Conservation (phyloP, 2,329 filamentous ascomycete species). For the Penicillium sp. region DNA sequence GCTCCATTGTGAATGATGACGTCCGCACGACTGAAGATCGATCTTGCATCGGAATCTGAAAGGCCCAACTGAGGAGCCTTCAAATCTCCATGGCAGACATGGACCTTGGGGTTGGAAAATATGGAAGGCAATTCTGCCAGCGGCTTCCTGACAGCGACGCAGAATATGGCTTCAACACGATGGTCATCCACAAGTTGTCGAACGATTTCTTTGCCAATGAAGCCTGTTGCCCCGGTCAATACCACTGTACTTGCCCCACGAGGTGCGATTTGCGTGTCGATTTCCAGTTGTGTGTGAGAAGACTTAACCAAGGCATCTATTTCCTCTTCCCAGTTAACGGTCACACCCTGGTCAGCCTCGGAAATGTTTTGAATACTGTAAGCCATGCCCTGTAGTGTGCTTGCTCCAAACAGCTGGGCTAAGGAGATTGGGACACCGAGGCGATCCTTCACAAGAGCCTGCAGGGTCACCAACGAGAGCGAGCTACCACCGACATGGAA, state of each 20-base stretch:
- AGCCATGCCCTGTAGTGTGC: slow-evolving; percentile 17
- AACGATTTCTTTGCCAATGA: slow-evolving; percentile 19
- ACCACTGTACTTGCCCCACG: slow-evolving; percentile 6
- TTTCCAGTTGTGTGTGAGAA: not conserved
- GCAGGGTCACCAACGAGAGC: slow-evolving; percentile 12
- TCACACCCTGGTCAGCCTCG: not conserved
- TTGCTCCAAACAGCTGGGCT: slow-evolving; percentile 16
- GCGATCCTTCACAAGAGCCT: slow-evolving; percentile 12
- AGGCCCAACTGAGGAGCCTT: slow-evolving; percentile 13
- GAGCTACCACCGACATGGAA: slow-evolving; percentile 22
- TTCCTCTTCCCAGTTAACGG: slow-evolving; percentile 16
- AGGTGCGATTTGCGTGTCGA: not conserved
- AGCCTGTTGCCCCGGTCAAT: slow-evolving; percentile 19
- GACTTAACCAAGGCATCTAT: slow-evolving; percentile 2
- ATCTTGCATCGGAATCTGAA: slow-evolving; percentile 6
- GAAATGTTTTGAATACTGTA: slow-evolving; percentile 5
- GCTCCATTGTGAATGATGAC: slow-evolving; percentile 25
- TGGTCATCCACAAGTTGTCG: slow-evolving; percentile 10
- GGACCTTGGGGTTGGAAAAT: slow-evolving; percentile 14
- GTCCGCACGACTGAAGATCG: slow-evolving; percentile 19
- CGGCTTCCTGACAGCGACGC: slow-evolving; percentile 15
- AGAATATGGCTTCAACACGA: slow-evolving; percentile 8
- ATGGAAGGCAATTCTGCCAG: slow-evolving; percentile 1
- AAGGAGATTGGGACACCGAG: slow-evolving; percentile 10
- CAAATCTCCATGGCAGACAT: slow-evolving; percentile 13